phyloP scores from a whole-genome alignment of 148 eudicot species.

The Nyssa sinensis region DNA sequence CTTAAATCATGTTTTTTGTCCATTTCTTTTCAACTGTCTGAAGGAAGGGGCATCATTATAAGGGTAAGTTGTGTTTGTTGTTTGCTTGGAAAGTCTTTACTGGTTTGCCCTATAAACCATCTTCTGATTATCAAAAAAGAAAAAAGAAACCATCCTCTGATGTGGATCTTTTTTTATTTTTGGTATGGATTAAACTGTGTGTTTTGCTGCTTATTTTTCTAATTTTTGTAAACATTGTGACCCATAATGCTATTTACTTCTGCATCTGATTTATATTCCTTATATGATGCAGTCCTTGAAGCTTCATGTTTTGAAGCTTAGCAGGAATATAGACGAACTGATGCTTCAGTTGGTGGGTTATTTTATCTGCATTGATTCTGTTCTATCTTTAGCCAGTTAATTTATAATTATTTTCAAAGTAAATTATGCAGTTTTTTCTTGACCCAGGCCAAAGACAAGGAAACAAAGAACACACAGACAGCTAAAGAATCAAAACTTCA shows the following conservation, averaged over 20 bases:
- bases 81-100: neutral
- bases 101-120: neutral
- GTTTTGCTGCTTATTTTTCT: neutral
- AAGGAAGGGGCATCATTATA: too few species aligned
- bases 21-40: too few species aligned
- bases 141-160: too few species aligned
- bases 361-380: conserved; percentile 17
- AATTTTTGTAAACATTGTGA: neutral
- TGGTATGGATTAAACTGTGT: neutral
- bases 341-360: conserved; percentile 64
- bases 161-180: neutral
- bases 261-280: conserved; percentile 9
- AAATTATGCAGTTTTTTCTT: conserved; percentile 18
- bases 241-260: neutral
- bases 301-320: conserved; percentile 83
- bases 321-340: conserved; percentile 55
- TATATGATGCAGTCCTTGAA: conserved; percentile 79
- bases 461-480: conserved; percentile 29
- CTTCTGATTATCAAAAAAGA: too few species aligned
- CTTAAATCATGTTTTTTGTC: too few species aligned
- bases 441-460: conserved; percentile 57
- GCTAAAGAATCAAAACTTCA: conserved; percentile 31
- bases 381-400: neutral
- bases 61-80: neutral
- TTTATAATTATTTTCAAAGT: neutral